Conservation (phyloP, 352 stramenopile genomes). For the Phytophthora cajani region DNA sequence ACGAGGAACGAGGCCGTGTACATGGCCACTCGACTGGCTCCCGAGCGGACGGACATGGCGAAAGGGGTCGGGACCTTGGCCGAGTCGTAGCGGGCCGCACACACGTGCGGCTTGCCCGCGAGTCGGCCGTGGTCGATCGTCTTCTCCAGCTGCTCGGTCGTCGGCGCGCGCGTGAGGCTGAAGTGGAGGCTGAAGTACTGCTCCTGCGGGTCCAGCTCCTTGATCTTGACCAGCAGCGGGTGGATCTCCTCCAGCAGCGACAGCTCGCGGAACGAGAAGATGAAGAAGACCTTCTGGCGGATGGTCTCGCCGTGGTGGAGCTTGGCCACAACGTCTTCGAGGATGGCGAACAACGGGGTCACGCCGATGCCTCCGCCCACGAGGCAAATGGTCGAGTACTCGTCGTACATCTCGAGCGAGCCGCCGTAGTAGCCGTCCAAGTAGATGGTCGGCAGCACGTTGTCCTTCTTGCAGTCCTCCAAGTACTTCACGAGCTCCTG, state of each 20-base stretch:
- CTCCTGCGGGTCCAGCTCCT: slow-evolving; percentile 34
- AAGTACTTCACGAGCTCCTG: slow-evolving; percentile 43
- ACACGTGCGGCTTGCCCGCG: slow-evolving; percentile 12
- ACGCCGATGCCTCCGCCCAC: slow-evolving; percentile 55
- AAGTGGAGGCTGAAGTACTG: slow-evolving; percentile 39
- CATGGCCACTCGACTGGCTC: slow-evolving; percentile 25
- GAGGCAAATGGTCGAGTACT: slow-evolving; percentile 35
- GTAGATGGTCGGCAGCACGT: slow-evolving; percentile 42
- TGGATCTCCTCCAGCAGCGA: slow-evolving; percentile 49
- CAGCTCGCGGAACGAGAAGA: slow-evolving; percentile 56
- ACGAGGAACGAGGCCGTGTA: slow-evolving; percentile 34
- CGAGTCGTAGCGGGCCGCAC: slow-evolving; percentile 14
- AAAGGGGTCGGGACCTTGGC: slow-evolving; percentile 34
- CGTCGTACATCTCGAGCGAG: slow-evolving; percentile 45
- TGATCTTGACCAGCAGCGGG: slow-evolving; percentile 39
- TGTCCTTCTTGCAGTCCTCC: slow-evolving; percentile 32
- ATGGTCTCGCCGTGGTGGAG: slow-evolving; percentile 11
- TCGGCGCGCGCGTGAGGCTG: slow-evolving; percentile 38
- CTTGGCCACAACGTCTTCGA: slow-evolving; percentile 50
- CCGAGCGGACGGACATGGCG: slow-evolving; percentile 33
- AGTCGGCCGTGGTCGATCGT: slow-evolving; percentile 35
- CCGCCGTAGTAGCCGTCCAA: slow-evolving; percentile 62
- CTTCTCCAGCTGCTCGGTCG: slow-evolving; percentile 7
- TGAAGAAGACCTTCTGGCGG: slow-evolving; percentile 43
- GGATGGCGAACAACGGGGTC: slow-evolving; percentile 52